A percentile compares a stretch with the other conserved stretches of the same genome.
phyloP scores from a whole-genome alignment of 2,329 filamentous ascomycete genomes.

The Onygenales sp. region DNA sequence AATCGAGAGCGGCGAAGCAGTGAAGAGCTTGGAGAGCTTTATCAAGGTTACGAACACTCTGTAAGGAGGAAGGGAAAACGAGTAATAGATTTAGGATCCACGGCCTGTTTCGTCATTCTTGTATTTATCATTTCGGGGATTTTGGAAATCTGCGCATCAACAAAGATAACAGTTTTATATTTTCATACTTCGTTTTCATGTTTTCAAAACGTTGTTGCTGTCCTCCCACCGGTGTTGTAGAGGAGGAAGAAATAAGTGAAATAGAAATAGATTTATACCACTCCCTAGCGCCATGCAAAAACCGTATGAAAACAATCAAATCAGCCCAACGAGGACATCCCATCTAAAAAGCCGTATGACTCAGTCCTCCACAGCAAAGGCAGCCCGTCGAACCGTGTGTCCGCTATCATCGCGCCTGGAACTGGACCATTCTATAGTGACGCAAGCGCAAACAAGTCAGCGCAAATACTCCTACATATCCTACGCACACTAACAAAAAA shows the following conservation, averaged over 20 bases:
- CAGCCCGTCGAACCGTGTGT: not conserved
- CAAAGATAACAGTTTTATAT: no score
- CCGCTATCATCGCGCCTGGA: slow-evolving; percentile 71
- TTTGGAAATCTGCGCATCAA: no score
- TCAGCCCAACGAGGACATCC: not conserved
- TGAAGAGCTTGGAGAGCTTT: slow-evolving; percentile 72
- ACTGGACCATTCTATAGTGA: slow-evolving; percentile 80
- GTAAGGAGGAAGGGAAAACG: slow-evolving; percentile 9
- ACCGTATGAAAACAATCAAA: slow-evolving; percentile 1
- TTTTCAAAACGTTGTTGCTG: not conserved
- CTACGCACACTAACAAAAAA: slow-evolving; percentile 3
- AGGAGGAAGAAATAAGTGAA: not conserved
- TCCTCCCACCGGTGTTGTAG: no score
- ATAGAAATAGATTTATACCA: slow-evolving; percentile 16
- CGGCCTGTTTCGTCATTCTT: not conserved
- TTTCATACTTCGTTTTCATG: no score
- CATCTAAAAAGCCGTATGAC: not conserved
- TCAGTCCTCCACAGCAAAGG: not conserved
- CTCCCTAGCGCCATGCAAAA: slow-evolving; percentile 12
- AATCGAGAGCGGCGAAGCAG: slow-evolving; percentile 75
- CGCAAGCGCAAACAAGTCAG: not conserved
- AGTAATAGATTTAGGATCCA: not conserved
- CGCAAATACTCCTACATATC: not conserved
- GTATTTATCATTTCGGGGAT: not conserved
- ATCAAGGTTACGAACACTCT: slow-evolving; percentile 66